Evolutionary conservation across 2,329 filamentous ascomycete genomes (phyloP).

Genomic region (Plectosphaerella cucumerina): DNA sequence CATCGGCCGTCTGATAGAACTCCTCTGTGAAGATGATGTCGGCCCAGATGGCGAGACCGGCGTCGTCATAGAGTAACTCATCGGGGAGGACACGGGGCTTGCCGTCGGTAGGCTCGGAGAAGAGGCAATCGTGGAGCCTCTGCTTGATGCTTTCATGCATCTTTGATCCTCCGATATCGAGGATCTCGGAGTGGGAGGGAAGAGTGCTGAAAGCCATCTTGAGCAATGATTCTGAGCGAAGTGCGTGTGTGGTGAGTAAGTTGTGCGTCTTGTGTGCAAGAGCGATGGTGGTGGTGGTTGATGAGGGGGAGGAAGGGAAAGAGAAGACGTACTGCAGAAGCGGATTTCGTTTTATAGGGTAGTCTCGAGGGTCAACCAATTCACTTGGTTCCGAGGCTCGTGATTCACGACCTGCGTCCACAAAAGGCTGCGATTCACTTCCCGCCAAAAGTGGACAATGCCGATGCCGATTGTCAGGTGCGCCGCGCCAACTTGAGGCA

Average conservation of each 20-base stretch:
- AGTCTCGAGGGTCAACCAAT: not conserved
- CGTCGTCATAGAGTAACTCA: conserved; percentile 34
- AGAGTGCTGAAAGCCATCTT: not conserved
- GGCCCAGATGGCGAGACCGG: conserved; percentile 34
- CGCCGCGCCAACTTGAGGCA: too few species aligned
- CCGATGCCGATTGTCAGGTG: too few species aligned
- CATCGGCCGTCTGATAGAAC: conserved; percentile 37
- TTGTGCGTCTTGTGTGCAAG: not conserved
- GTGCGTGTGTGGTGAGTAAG: not conserved
- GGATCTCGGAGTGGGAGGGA: conserved; percentile 25
- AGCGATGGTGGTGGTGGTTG: not conserved
- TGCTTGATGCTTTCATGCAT: conserved; percentile 23
- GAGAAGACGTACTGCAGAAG: not conserved
- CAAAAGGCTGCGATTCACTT: too few species aligned
- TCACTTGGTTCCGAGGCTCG: too few species aligned
- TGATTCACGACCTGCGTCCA: too few species aligned
- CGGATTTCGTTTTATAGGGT: not conserved
- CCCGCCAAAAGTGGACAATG: too few species aligned
- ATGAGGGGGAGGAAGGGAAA: not conserved
- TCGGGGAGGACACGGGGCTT: conserved; percentile 25
- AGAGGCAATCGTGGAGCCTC: conserved; percentile 21
- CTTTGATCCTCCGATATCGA: conserved; percentile 32
- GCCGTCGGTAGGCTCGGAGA: conserved; percentile 13
- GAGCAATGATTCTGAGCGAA: not conserved
- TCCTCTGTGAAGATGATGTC: conserved; percentile 33